These are phyloP conservation scores for Acrocalymma vagum DNA, from an alignment of 2,329 filamentous ascomycete species.

Conservation along the genomic window DNA sequence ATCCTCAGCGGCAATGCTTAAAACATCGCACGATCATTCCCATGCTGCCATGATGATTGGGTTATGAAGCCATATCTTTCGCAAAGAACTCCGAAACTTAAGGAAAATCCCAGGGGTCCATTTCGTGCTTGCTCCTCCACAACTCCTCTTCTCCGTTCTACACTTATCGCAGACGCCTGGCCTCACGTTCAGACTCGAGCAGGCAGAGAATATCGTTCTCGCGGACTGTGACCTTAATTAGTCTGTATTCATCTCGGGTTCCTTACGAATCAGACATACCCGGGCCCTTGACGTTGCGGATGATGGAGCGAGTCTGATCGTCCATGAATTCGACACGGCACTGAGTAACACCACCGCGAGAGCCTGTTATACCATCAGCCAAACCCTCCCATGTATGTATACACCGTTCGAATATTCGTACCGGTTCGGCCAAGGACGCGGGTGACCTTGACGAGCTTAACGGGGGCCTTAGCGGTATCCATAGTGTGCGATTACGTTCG, in stretches of 20 bases:
- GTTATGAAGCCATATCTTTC: constrained; percentile 34
- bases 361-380: constrained; percentile 68
- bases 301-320: constrained; percentile 97
- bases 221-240: constrained; percentile 64
- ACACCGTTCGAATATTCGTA: constrained; percentile 60
- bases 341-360: constrained; percentile 99
- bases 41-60: constrained; percentile 25
- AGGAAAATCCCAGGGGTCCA: constrained; percentile 35
- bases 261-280: constrained; percentile 75
- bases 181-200: constrained; percentile 99
- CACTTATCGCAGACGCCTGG: constrained; percentile 91
- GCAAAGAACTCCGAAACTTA: constrained; percentile 35
- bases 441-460: constrained; percentile 93
- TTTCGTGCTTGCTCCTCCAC: no score
- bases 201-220: constrained; percentile 98
- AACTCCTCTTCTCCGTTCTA: constrained; percentile 17
- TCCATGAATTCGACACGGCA: constrained; percentile 99
- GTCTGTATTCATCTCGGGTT: no score
- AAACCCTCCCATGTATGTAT: constrained; percentile 3
- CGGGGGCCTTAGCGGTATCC: constrained; percentile 93
- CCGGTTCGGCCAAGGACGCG: constrained; percentile 92
- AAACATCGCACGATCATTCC: constrained; percentile 23
- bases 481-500: constrained; percentile 60
- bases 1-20: constrained; percentile 18
- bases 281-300: constrained; percentile 99